Evolutionary conservation across 1,139 yeast species (phyloP).

Genomic region (Yamadazyma sp.): DNA sequence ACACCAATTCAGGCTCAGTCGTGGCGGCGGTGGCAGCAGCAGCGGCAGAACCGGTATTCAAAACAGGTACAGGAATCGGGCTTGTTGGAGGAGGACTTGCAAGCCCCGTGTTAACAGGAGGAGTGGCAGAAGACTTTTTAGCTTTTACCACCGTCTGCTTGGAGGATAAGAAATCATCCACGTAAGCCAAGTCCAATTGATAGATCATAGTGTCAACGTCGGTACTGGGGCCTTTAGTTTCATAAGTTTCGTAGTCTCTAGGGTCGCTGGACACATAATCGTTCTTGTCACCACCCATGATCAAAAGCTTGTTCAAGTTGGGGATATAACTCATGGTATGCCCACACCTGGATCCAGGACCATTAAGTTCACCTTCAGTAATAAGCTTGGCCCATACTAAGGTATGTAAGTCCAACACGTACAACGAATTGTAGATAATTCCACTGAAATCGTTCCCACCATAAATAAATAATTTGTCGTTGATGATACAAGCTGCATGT

Average conservation of each 20-base stretch:
- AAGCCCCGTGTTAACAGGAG: not conserved
- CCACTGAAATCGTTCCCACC: slow-evolving; percentile 91
- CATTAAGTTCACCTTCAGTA: slow-evolving; percentile 32
- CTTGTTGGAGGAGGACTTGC: slow-evolving; percentile 1
- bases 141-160: slow-evolving; percentile 19
- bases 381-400: slow-evolving; percentile 72
- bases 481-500: slow-evolving; percentile 81
- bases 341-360: slow-evolving; percentile 91
- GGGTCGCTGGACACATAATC: slow-evolving; percentile 48
- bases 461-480: slow-evolving; percentile 77
- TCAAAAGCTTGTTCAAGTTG: slow-evolving; percentile 64
- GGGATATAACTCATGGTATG: slow-evolving; percentile 80
- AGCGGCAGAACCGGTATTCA: slow-evolving; percentile 4
- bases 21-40: slow-evolving; percentile 15
- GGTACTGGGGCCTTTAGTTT: slow-evolving; percentile 48
- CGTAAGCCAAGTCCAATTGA: slow-evolving; percentile 52
- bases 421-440: slow-evolving; percentile 63
- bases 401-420: slow-evolving; percentile 74
- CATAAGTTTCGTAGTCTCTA: slow-evolving; percentile 46
- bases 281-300: slow-evolving; percentile 91
- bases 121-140: slow-evolving; percentile 14
- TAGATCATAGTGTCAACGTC: slow-evolving; percentile 59
- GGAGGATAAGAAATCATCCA: slow-evolving; percentile 33
- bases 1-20: not conserved
- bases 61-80: slow-evolving; percentile 1